Percentiles rank a stretch among this genome's conserved stretches.
Conservation (phyloP, 78 protist species). For the Chrysochromulina parva region DNA sequence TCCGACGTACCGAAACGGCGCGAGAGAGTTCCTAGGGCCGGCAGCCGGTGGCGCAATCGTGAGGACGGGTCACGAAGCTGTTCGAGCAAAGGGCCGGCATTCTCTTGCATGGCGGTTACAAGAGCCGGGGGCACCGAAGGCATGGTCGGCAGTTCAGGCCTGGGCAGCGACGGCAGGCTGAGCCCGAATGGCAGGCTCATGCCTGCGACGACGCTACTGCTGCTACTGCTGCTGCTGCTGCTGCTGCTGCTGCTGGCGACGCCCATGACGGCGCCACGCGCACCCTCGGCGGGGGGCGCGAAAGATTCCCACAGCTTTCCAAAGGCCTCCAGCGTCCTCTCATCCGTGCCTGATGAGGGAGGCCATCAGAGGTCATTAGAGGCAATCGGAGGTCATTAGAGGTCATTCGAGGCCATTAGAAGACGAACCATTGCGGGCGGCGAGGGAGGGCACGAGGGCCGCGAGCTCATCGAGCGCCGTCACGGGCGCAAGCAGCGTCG, state of each 20-base stretch:
- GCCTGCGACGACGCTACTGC: too few relatives aligned
- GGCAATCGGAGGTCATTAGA: too few relatives aligned
- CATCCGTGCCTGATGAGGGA: background rate
- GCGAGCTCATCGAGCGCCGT: background rate
- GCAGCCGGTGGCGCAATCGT: background rate
- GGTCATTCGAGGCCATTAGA: too few relatives aligned
- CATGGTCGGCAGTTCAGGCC: background rate
- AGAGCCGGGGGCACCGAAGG: background rate
- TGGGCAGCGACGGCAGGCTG: too few relatives aligned
- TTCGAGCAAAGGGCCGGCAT: background rate
- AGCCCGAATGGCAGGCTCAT: too few relatives aligned
- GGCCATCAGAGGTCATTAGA: too few relatives aligned
- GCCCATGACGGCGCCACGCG: too few relatives aligned
- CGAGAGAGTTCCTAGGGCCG: background rate
- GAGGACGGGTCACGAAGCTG: background rate
- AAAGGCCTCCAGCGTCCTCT: background rate
- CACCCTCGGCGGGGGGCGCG: background rate
- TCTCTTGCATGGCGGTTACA: background rate
- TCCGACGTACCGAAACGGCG: background rate
- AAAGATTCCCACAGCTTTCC: background rate
- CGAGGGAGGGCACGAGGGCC: background rate
- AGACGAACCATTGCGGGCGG: background rate
- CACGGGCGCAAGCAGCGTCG: background rate
- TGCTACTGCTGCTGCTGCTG: too few relatives aligned
- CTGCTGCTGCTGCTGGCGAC: too few relatives aligned